Percentiles rank a stretch among this genome's conserved stretches.
These are phyloP conservation scores for Cryptococcus deneoformans DNA, from an alignment of 1,284 basidiomycete species.

Conservation along the genomic window DNA sequence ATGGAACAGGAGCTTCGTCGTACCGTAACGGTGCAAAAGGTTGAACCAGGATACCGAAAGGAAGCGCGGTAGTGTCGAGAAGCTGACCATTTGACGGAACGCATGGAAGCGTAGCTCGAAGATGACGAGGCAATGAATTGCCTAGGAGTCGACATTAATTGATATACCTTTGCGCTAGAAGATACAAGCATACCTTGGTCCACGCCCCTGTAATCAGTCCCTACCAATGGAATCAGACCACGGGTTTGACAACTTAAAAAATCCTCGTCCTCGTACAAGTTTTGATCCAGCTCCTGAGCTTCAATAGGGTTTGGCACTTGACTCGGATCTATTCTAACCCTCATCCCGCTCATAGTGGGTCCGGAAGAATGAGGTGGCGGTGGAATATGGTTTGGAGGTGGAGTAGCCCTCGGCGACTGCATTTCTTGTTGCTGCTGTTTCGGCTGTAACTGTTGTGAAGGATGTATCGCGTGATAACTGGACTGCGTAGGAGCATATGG, in stretches of 20 bases:
- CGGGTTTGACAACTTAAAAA: slow-evolving; percentile 73
- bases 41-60: slow-evolving; percentile 80
- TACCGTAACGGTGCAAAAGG: slow-evolving; percentile 82
- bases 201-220: slow-evolving; percentile 81
- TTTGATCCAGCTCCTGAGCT: slow-evolving; percentile 76
- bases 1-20: slow-evolving; percentile 77
- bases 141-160: slow-evolving; percentile 48
- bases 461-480: not conserved
- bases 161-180: not conserved
- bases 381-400: slow-evolving; percentile 55
- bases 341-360: slow-evolving; percentile 60
- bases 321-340: slow-evolving; percentile 80
- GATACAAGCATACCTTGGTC: slow-evolving; percentile 71
- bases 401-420: slow-evolving; percentile 15
- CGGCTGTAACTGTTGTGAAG: slow-evolving; percentile 14
- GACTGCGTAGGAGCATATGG: slow-evolving; percentile 22
- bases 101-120: slow-evolving; percentile 65
- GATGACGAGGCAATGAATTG: slow-evolving; percentile 66
- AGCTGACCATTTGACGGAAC: slow-evolving; percentile 79
- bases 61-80: slow-evolving; percentile 76
- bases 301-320: slow-evolving; percentile 92
- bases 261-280: slow-evolving; percentile 73
- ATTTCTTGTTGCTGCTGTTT: slow-evolving; percentile 19
- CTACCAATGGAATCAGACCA: slow-evolving; percentile 74
- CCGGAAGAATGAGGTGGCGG: slow-evolving; percentile 81